These are phyloP conservation scores for Geotrichum ghanense DNA, from an alignment of 805 yeast species.

Conservation along the genomic window DNA sequence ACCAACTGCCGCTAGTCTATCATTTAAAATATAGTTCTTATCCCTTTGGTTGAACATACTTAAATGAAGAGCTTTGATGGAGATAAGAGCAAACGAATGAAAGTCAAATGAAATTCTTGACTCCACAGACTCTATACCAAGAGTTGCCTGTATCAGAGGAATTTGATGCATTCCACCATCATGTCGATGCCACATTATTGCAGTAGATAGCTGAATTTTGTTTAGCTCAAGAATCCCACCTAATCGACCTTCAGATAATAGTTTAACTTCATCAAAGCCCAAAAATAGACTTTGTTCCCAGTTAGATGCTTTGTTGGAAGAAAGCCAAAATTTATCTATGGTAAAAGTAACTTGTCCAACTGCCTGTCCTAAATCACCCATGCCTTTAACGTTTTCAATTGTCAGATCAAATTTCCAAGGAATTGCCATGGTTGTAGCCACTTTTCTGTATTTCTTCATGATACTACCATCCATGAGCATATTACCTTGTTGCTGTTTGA, in stretches of 20 bases:
- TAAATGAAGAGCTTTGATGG: slow-evolving; percentile 35
- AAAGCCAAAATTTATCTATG: slow-evolving; percentile 54
- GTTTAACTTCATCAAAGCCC: slow-evolving; percentile 40
- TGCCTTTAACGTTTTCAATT: slow-evolving; percentile 39
- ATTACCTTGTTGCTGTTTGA: neutral
- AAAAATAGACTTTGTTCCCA: slow-evolving; percentile 63
- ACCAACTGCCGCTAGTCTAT: slow-evolving; percentile 27
- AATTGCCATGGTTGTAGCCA: slow-evolving; percentile 49
- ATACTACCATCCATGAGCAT: slow-evolving; percentile 13
- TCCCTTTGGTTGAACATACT: slow-evolving; percentile 62
- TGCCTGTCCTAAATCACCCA: slow-evolving; percentile 73
- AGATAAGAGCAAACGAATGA: slow-evolving; percentile 67
- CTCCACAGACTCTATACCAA: slow-evolving; percentile 45
- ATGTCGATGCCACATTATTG: slow-evolving; percentile 54
- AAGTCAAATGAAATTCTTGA: slow-evolving; percentile 67
- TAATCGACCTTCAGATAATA: slow-evolving; percentile 64
- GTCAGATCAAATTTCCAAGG: slow-evolving; percentile 64
- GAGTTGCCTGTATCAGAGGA: slow-evolving; percentile 57
- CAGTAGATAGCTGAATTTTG: slow-evolving; percentile 45
- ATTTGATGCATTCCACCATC: slow-evolving; percentile 32
- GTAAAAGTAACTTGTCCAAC: slow-evolving; percentile 52
- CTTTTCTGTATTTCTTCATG: slow-evolving; percentile 38
- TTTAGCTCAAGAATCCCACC: slow-evolving; percentile 53
- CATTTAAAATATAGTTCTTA: slow-evolving; percentile 19
- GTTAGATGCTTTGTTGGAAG: slow-evolving; percentile 50